Conservation (phyloP, 805 yeast genomes). For the Yarrowia alimentaria region DNA sequence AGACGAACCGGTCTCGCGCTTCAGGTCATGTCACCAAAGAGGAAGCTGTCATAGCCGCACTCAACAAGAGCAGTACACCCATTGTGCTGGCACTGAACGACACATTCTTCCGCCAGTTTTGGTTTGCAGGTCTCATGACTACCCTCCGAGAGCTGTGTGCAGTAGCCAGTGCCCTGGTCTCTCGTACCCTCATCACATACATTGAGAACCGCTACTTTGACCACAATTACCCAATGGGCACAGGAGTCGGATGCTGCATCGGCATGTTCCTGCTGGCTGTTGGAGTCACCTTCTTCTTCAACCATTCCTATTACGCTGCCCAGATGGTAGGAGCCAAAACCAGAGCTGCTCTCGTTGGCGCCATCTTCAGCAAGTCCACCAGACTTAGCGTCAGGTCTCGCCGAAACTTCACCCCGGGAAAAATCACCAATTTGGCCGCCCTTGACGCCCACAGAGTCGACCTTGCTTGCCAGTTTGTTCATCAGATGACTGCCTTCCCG, state of each 20-base stretch:
- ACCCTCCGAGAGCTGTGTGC: conserved; percentile 36
- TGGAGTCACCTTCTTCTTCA: conserved; percentile 48
- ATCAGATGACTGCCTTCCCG: conserved; percentile 64
- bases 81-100: conserved; percentile 40
- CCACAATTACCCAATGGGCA: conserved; percentile 46
- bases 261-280: conserved; percentile 61
- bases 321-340: conserved; percentile 63
- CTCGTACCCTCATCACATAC: conserved; percentile 59
- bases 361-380: conserved; percentile 62
- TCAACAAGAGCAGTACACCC: conserved; percentile 27
- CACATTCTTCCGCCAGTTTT: conserved; percentile 38
- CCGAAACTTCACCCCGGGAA: conserved; percentile 58
- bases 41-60: too few species aligned
- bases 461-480: conserved; percentile 62
- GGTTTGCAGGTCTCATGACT: conserved; percentile 38
- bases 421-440: conserved; percentile 66
- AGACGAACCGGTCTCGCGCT: background rate
- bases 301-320: conserved; percentile 61
- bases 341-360: conserved; percentile 66
- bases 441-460: conserved; percentile 72
- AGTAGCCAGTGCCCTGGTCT: conserved; percentile 62
- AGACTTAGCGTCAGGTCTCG: conserved; percentile 52
- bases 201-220: conserved; percentile 52
- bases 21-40: conserved; percentile 9
- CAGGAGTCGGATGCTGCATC: conserved; percentile 71